Evolutionary conservation across 106 monocot genomes (phyloP).

Genomic region (Triglochin maritima): DNA sequence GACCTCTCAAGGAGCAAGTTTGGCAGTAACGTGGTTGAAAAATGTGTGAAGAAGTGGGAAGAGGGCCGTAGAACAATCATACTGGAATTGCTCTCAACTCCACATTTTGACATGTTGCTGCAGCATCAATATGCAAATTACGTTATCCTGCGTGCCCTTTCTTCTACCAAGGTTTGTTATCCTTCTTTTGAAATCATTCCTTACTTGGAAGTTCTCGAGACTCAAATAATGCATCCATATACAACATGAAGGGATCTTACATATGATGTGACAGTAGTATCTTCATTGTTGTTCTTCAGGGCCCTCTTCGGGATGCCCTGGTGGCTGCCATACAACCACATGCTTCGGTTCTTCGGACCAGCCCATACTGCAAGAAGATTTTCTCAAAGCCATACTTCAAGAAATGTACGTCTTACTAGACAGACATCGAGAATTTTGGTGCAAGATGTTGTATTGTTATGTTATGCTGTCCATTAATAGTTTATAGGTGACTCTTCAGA

Average conservation of each 20-base stretch:
- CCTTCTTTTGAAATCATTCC: background rate
- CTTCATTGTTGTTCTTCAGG: slow-evolving; percentile 25
- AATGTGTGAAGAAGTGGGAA: slow-evolving; percentile 51
- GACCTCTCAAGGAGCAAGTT: slow-evolving; percentile 64
- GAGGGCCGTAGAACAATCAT: slow-evolving; percentile 39
- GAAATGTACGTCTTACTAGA: background rate
- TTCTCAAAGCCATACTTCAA: slow-evolving; percentile 11
- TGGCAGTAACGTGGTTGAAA: slow-evolving; percentile 94
- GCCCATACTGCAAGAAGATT: slow-evolving; percentile 69
- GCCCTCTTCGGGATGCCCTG: slow-evolving; percentile 22
- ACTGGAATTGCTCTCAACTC: slow-evolving; percentile 38
- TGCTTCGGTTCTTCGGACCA: slow-evolving; percentile 32
- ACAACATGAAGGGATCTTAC: no score
- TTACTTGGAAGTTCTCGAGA: background rate
- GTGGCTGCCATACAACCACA: slow-evolving; percentile 46
- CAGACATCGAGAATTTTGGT: no score
- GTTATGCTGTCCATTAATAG: no score
- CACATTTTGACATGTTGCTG: slow-evolving; percentile 53
- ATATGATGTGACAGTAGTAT: background rate
- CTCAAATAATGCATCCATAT: no score
- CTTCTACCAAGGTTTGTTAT: slow-evolving; percentile 42
- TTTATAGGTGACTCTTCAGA: no score
- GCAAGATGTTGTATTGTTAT: no score
- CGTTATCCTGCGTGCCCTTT: slow-evolving; percentile 73
- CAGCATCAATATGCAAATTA: slow-evolving; percentile 91